Evolutionary conservation across 495 filamentous ascomycete species (phyloP), one percentile per base, ranked within the genome.

Genomic region (Xylaria longipes): DNA sequence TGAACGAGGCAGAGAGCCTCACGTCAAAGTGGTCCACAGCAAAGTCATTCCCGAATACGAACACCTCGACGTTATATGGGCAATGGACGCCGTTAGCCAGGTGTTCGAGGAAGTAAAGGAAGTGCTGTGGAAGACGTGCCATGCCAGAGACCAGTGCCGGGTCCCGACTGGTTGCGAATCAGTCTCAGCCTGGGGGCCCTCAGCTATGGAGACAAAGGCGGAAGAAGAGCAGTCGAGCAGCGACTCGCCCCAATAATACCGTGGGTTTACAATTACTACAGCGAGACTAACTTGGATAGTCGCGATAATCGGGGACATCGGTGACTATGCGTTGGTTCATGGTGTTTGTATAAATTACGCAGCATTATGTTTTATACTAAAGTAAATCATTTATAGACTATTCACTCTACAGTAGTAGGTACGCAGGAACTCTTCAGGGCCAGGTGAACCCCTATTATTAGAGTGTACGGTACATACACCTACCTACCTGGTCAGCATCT

Each of bases 31-130:
- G 7, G 92, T 97, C 46, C 92, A 97, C 80, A 84, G 85, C 27
- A 95, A 93, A 79, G 82, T 97, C 29, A 92, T 99, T 35, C 89
- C 94, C 2, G 95, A 92, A 65, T 97, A 98, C 79, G 95, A 97
- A 81, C 95, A 99, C 79, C 85, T 99, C 33, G 95, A 99, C 82
- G 94, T 98, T 5, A 87, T 99, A 33, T 99, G 95, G 95, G 95
- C 95, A 0, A 94, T 99, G 83, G 94, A 98, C 79, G 87, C 89
- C 0, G 88, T 94, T 27, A 93, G 97, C 63, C 87, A 95, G 80
- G 92, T 98, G 7, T 95, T 93, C 5, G 87, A 83, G 70, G 96
- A 97, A 82, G 84, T 99, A 0, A 85, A 88, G 39, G 91, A 96
- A 76, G 91, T 97, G 35, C 76, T 99, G 50, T 97, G 95, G 95